Conservation (phyloP, 2,329 filamentous ascomycete genomes). For the Eurotiales sp. region DNA sequence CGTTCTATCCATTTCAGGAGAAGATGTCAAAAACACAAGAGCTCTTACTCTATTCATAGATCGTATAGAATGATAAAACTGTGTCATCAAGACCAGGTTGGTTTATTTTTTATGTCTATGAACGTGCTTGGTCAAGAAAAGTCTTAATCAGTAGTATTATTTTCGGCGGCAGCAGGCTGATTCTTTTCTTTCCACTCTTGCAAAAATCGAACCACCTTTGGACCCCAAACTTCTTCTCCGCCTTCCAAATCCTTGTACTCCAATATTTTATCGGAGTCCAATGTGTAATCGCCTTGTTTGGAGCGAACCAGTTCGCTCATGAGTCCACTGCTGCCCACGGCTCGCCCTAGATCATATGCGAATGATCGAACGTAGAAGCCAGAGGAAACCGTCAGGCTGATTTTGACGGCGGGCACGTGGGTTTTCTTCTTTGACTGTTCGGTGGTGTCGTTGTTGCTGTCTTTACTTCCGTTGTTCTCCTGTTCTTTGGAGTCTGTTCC, state of each 20-base stretch:
- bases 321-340: slow-evolving; percentile 73
- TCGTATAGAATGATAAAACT: slow-evolving; percentile 5
- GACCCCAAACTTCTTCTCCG: slow-evolving; percentile 78
- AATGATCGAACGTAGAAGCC: slow-evolving; percentile 96
- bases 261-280: slow-evolving; percentile 67
- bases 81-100: neutral
- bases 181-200: slow-evolving; percentile 47
- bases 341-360: slow-evolving; percentile 83
- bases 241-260: slow-evolving; percentile 72
- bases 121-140: neutral
- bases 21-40: neutral
- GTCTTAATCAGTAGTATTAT: neutral
- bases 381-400: slow-evolving; percentile 89
- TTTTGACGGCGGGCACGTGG: slow-evolving; percentile 57
- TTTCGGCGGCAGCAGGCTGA: neutral
- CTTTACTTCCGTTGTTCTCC: neutral
- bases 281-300: slow-evolving; percentile 74
- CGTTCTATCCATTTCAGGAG: neutral
- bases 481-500: too few species aligned
- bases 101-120: too few species aligned
- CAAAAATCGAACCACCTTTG: slow-evolving; percentile 62
- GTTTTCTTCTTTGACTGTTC: slow-evolving; percentile 9
- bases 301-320: slow-evolving; percentile 83
- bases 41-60: slow-evolving; percentile 4
- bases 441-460: neutral